Conservation (phyloP, 805 yeast genomes). For the Debaryomyces maramus region DNA sequence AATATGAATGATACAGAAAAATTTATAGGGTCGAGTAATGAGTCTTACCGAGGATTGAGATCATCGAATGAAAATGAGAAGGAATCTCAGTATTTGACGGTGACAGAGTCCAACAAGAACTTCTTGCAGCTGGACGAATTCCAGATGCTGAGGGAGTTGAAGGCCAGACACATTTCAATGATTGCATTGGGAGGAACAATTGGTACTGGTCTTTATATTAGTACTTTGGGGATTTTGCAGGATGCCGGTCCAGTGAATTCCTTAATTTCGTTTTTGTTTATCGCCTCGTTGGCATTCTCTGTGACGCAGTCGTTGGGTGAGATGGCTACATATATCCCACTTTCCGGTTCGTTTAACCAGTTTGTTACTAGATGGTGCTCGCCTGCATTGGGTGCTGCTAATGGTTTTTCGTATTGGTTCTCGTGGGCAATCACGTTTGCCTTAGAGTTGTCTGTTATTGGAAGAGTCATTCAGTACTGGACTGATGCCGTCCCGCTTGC, state of each 20-base stretch:
- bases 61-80: background rate
- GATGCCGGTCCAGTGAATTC: conserved; percentile 68
- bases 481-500: conserved; percentile 9
- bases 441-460: conserved; percentile 4
- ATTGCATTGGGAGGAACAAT: conserved; percentile 68
- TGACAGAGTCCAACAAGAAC: background rate
- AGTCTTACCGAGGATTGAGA: background rate
- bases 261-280: conserved; percentile 53
- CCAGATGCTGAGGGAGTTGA: conserved; percentile 14
- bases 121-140: background rate
- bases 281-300: conserved; percentile 55
- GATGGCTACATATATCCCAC: conserved; percentile 58
- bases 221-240: conserved; percentile 46
- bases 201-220: conserved; percentile 68
- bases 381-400: conserved; percentile 56
- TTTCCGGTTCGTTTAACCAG: conserved; percentile 63
- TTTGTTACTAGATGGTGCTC: conserved; percentile 61
- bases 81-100: conserved; percentile 1
- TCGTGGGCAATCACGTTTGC: conserved; percentile 7
- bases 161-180: conserved; percentile 62
- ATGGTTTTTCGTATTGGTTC: conserved; percentile 31
- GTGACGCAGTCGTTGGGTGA: conserved; percentile 58
- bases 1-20: conserved; percentile 5
- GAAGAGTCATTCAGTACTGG: conserved; percentile 11
- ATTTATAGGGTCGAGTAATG: conserved; percentile 3